Evolutionary conservation across 2,329 filamentous ascomycete genomes (phyloP), one percentile per base, ranked within the genome.

Genomic region (Dactylonectria macrodidyma): DNA sequence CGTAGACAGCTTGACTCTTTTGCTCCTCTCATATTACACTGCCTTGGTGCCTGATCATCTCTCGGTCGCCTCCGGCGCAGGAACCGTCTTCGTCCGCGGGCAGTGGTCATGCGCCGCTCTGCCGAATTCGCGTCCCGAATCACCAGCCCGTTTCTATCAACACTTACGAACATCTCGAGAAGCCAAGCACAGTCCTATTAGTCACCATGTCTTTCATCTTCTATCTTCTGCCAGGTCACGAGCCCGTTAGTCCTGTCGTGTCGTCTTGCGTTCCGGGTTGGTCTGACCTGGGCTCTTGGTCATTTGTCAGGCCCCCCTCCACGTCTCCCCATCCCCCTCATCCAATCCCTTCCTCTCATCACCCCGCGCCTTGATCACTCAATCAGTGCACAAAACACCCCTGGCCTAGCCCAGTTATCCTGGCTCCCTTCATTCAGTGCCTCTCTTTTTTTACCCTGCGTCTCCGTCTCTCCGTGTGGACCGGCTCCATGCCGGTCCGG

Each of bases 351-450:
- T 52, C 33, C 47, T 36, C 52, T n/a, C 59, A 41, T 61, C 58
- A 57, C 63, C 58, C 59, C 59, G 64, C 59, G 54, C 64, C 64
- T 38, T 52, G 26, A 62, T 66, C 64, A 58, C 57, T 54, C 51
- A 62, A 66, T 59, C 64, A 58, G 38, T 24, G 52, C 58, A 36
- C 46, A 61, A 58, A 57, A 57, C 44, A 59, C 7, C 36, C 52
- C 47, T 47, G 46, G 34, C 41, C 38, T 7, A 44, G 41, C 41
- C 41, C 36, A n/a, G 26, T 19, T 33, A 38, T 14, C 48, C 55
- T 60, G 33, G 50, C 16, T 33, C 26, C 30, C 24, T 26, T 57
- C 26, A 30, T 30, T 30, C 26, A 30, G 26, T 30, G 26, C 26
- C 26, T 30, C 26, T 30, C 56, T 59, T 59, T 52, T 52, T 47